Evolutionary conservation across 2,329 filamentous ascomycete species (phyloP), one percentile per base, ranked within the genome.

Genomic region (Colletotrichum sp.): DNA sequence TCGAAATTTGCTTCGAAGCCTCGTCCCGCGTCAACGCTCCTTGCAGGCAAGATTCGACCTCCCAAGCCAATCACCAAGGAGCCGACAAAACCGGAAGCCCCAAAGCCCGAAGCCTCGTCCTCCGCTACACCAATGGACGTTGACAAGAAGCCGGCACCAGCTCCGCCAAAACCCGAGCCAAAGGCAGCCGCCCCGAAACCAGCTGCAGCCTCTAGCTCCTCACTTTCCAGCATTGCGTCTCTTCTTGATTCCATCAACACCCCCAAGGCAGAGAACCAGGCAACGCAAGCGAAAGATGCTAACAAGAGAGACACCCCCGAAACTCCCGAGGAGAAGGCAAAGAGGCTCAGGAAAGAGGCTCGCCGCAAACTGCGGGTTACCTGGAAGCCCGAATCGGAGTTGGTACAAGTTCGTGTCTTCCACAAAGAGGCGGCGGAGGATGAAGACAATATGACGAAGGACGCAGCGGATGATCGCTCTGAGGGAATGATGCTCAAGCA

Each of bases 351-450:
- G 44, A 96, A 95, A 80, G 94, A 96, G 81, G 89, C 91, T 75
- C 90, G 94, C 65, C 90, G 93, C 44, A 92, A 93, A 78, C 86
- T 96, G 26, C 90, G 92, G 15, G 95, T 96, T 8, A 90, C 86
- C 8, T 96, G 94, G 89, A 94, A 93, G 81, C 89, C 92, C 1
- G 94, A 93, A 66, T 86, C 90, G 21, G 90, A 92, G 34, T 88
- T 96, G 34, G 92, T 92, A 2, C 87, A 94, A 79, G 87, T 95
- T 71, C 90, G 91, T 78, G 86, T 93, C 66, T 96, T 96, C 84
- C 91, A 92, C 71, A 94, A 95, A 80, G 93, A 95, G 77, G 92
- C 91, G 2, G 89, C 90, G 2, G 94, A 96, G 81, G 93, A 95
- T 79, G 89, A 92, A 73, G 88, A 89, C 71, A 93, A 92, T 80